These are phyloP conservation scores for Poa annua DNA, from an alignment of 176 grass and related monocot species.

Conservation along the genomic window DNA sequence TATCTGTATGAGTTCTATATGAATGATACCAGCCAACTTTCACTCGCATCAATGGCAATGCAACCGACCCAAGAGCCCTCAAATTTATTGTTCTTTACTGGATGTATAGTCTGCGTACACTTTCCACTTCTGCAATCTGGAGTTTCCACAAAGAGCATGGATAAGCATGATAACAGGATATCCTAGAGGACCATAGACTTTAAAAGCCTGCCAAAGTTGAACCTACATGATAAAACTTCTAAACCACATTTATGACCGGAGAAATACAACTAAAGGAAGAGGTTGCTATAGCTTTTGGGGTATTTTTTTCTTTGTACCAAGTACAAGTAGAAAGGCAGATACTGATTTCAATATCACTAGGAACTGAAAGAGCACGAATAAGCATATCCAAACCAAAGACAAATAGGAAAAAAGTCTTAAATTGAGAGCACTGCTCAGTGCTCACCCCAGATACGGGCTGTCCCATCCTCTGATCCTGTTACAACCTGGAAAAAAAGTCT, in stretches of 20 bases:
- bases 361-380: constrained; percentile 28
- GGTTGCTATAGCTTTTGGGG: neutral
- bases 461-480: constrained; percentile 97
- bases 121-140: constrained; percentile 88
- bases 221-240: neutral
- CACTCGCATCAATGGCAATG: constrained; percentile 81
- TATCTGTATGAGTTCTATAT: constrained; percentile 17
- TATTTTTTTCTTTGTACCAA: neutral
- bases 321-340: neutral
- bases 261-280: constrained; percentile 8
- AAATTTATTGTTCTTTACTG: constrained; percentile 58
- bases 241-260: neutral
- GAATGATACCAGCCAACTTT: constrained; percentile 86
- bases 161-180: constrained; percentile 19
- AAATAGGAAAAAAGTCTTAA: neutral
- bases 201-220: neutral
- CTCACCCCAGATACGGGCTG: constrained; percentile 94
- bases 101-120: constrained; percentile 66
- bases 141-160: constrained; percentile 34
- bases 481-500: constrained; percentile 62
- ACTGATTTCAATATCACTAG: neutral
- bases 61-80: constrained; percentile 73
- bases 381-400: neutral
- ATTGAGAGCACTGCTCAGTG: constrained; percentile 47
- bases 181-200: constrained; percentile 6